Conservation (phyloP, 2,329 filamentous ascomycete genomes). For the Clathrospora elynae region DNA sequence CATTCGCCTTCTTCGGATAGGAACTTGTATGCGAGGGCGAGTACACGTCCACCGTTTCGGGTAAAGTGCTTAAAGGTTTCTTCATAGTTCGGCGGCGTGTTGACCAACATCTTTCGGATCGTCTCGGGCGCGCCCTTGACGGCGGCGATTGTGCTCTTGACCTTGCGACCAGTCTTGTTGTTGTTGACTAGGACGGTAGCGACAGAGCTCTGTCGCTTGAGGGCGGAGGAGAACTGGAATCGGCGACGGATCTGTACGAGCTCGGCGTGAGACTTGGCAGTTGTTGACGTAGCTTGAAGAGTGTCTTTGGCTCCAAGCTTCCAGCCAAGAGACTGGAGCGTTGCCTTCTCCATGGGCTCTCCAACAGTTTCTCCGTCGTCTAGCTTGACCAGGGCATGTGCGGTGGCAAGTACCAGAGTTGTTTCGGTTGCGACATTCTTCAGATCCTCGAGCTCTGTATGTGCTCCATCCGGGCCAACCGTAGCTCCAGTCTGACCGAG, state of each 20-base stretch:
- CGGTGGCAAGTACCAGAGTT: constrained; percentile 89
- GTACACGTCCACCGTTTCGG: constrained; percentile 89
- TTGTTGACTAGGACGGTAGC: constrained; percentile 79
- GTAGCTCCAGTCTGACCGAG: constrained; percentile 70
- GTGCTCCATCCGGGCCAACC: constrained; percentile 78
- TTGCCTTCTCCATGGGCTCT: constrained; percentile 99
- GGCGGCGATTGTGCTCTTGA: constrained; percentile 85
- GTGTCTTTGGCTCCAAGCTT: constrained; percentile 86
- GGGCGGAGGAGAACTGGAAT: constrained; percentile 95
- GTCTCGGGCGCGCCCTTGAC: constrained; percentile 98
- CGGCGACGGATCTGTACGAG: constrained; percentile 92
- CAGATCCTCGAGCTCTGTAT: constrained; percentile 76
- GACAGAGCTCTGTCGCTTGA: constrained; percentile 95
- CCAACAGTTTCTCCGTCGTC: constrained; percentile 97
- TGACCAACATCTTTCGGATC: constrained; percentile 87
- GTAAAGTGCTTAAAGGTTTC: constrained; percentile 99
- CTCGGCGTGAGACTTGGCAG: constrained; percentile 62
- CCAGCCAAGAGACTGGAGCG: constrained; percentile 87
- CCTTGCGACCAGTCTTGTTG: constrained; percentile 72
- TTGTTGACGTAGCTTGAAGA: constrained; percentile 70
- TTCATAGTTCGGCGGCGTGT: constrained; percentile 85
- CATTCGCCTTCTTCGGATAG: constrained; percentile 81
- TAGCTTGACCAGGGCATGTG: constrained; percentile 92
- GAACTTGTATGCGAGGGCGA: constrained; percentile 93
- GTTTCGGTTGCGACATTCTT: constrained; percentile 76